Evolutionary conservation across 257 asterid species (phyloP), one percentile per base, ranked within the genome.

Genomic region (Ilex aquifolium): DNA sequence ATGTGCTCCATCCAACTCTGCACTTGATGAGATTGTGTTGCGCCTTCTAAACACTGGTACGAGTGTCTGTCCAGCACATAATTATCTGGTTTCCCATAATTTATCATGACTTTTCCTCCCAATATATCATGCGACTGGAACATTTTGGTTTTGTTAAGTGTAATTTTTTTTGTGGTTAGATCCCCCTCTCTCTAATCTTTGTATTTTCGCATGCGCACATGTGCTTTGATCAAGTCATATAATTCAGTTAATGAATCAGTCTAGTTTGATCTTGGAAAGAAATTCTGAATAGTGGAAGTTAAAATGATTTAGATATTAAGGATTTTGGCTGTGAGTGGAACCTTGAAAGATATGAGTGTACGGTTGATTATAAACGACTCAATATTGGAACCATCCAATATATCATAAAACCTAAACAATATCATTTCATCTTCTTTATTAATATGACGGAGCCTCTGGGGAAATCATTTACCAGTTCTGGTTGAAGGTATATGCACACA

Each of bases 1-100:
- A 44, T 93, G 99, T 77, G 97, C 99, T 64, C 99, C 99, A 51
- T 93, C 99, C 67, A 93, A 93, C 73, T 85, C 97, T 65, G 97
- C 97, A 65, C 97, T 93, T 51, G 97, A 93, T 78, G 99, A 93
- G 81, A 93, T 93, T 73, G 97, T 93, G 46, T 70, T 81, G 74
- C 91, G 97, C 50, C 68, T 93, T 70, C 66, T 87, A 57, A 82
- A 75, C 71, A 87, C 92, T 42, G 99, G 99, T 89, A 21, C 67
- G 88, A 60, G 52, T 59, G 67, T 32, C 66, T 55, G 15, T 71
- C 66, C 59, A 29, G 42, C 32, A 51, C 62, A 27, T 17, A 10
- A 57, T 69, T 68, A 44, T 29, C 59, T 66, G 17, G 29, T 59
- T 12, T 42, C 61, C 59, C 53, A 51, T 55, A 36, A 10, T 60